These are phyloP conservation scores for Apophysomyces variabilis DNA, from an alignment of 371 early-diverging fungal genomes.

Conservation along the genomic window DNA sequence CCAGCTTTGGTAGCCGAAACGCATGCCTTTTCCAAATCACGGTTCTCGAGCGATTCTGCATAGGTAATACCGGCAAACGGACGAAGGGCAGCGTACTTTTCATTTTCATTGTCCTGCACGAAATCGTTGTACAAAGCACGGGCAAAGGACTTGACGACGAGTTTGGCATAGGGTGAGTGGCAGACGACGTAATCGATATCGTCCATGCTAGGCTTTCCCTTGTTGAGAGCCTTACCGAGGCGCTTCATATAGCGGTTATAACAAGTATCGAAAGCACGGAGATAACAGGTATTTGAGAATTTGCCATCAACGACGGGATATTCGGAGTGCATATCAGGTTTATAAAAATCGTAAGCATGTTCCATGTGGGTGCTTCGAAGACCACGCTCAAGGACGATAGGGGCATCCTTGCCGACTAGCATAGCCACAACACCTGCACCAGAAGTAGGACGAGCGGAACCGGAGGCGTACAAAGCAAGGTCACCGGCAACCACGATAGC, in stretches of 20 bases:
- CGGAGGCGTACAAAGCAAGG: conserved; percentile 94
- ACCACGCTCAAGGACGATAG: conserved; percentile 90
- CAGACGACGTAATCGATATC: conserved; percentile 86
- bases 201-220: conserved; percentile 64
- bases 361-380: conserved; percentile 93
- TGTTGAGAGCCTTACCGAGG: conserved; percentile 55
- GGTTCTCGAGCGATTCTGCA: conserved; percentile 82
- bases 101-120: conserved; percentile 73
- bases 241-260: conserved; percentile 85
- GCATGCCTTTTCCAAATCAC: conserved; percentile 90
- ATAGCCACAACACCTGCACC: conserved; percentile 97
- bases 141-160: conserved; percentile 93
- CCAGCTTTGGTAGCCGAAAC: conserved; percentile 75
- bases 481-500: conserved; percentile 96
- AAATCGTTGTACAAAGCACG: conserved; percentile 89
- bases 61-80: conserved; percentile 59
- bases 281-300: conserved; percentile 91
- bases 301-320: conserved; percentile 97
- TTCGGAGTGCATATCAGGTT: conserved; percentile 95
- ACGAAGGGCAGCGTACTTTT: conserved; percentile 63
- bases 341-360: conserved; percentile 98
- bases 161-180: conserved; percentile 97
- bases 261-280: conserved; percentile 88
- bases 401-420: conserved; percentile 93
- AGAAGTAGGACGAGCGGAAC: conserved; percentile 93